Evolutionary conservation across 371 early-diverging fungal genomes (phyloP), one percentile per base, ranked within the genome.

Genomic region (Dinochytrium kinnereticum): DNA sequence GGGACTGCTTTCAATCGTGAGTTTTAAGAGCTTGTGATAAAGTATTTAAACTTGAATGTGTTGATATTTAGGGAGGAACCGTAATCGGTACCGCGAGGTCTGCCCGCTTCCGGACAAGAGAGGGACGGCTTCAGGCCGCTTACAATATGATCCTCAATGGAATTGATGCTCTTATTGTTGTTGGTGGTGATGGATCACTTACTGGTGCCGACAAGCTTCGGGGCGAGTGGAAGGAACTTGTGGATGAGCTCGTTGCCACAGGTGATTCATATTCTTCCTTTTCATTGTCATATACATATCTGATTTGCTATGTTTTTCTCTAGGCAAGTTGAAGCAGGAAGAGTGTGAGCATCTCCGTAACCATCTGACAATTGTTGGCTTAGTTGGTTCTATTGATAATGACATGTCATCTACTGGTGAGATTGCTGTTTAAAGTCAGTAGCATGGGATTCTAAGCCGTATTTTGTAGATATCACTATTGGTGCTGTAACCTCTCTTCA

Each of bases 151-250:
- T 96, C 75, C 88, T 87, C 69, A 91, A 91, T 71, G 95, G 95
- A 36, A 99, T 99, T 68, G 97, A 98, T 78, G 92, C 98, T 10
- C 83, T 99, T 50, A 88, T 99, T 72, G 95, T 99, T 24, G 92
- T 97, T 76, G 99, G 99, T 70, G 99, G 99, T 68, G 99, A 99
- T 79, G 99, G 99, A 15, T 95, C 96, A 17, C 86, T 99, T 75
- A 96, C 96, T 5, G 99, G 99, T 61, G 99, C 99, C 3, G 94
- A 96, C 79, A 82, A 89, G 51, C 90, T 99, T 81, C 89, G 97
- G 49, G 79, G 91, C 31, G 99, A 99, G 83, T 99, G 98, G 96
- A 88, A 88, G 28, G 87, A 88, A 1, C 86, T 96, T 19, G 78
- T 97, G 0, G 87, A 87, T 40, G 95, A 95, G 72, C 86, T 98